A percentile compares a stretch with the other conserved stretches of the same genome.
These are phyloP conservation scores for Earliella scabrosa DNA, from an alignment of 1,284 basidiomycete species.

Conservation along the genomic window DNA sequence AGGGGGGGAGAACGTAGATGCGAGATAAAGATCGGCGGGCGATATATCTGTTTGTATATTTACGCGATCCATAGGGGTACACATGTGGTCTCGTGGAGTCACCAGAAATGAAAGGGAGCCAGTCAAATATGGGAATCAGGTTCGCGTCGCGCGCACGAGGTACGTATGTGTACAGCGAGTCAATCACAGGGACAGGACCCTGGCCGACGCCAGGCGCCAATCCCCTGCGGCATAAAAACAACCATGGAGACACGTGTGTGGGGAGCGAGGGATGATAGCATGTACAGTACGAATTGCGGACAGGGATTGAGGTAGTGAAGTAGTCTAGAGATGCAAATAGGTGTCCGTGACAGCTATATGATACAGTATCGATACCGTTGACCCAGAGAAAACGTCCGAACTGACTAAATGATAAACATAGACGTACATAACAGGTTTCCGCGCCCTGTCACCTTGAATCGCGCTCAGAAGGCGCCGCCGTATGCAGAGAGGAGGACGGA, in stretches of 20 bases:
- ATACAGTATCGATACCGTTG: not conserved
- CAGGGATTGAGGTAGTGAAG: not conserved
- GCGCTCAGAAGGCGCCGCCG: not conserved
- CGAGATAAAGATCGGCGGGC: not conserved
- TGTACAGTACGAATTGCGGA: not conserved
- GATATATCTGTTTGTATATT: not conserved
- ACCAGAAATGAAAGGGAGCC: constrained; percentile 8
- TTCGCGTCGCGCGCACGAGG: constrained; percentile 16
- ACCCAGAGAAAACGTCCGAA: not conserved
- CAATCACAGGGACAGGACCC: not conserved
- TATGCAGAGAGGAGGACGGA: not conserved
- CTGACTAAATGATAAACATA: not conserved
- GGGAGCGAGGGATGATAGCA: not conserved
- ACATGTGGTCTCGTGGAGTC: constrained; percentile 4
- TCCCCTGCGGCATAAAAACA: too few species aligned
- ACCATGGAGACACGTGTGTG: not conserved
- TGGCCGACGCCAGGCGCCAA: constrained; percentile 4
- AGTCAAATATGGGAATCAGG: constrained; percentile 14
- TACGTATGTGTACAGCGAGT: constrained; percentile 7
- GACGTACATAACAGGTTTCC: not conserved
- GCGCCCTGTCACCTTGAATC: not conserved
- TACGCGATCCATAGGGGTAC: not conserved
- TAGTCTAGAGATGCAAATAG: not conserved
- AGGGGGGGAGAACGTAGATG: too few species aligned
- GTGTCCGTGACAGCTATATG: not conserved